These are phyloP conservation scores for Ambispora gerdemannii DNA, from an alignment of 192 early-diverging fungal genomes.

Conservation along the genomic window DNA sequence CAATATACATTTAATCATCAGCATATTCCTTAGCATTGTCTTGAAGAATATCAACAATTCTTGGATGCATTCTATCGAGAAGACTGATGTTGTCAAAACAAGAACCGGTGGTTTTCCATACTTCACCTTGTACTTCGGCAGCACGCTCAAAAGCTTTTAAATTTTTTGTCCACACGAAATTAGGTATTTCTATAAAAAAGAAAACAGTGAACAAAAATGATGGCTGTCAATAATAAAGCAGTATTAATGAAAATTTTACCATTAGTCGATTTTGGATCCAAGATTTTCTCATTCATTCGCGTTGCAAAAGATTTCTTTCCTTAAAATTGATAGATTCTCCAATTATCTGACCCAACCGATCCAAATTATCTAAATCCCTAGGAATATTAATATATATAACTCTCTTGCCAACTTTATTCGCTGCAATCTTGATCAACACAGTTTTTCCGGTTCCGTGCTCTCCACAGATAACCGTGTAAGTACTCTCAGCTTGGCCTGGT, in stretches of 20 bases:
- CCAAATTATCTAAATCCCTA: background rate
- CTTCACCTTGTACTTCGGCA: background rate
- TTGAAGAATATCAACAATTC: constrained; percentile 21
- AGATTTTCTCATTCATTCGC: constrained; percentile 1
- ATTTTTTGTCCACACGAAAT: background rate
- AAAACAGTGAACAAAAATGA: constrained; percentile 7
- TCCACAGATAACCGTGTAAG: constrained; percentile 12
- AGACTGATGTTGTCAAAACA: too few species aligned
- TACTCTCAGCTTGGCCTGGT: background rate
- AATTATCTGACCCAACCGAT: too few species aligned
- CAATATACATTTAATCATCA: constrained; percentile 17
- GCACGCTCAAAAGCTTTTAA: constrained; percentile 2
- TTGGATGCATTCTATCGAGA: background rate
- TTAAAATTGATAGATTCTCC: constrained; percentile 15
- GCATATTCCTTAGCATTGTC: constrained; percentile 22
- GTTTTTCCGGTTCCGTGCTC: constrained; percentile 30
- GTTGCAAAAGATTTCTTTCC: constrained; percentile 11
- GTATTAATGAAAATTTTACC: constrained; percentile 12
- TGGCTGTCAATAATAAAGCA: constrained; percentile 10
- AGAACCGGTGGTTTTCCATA: constrained; percentile 18
- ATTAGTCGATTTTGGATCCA: too few species aligned
- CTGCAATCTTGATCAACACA: constrained; percentile 2
- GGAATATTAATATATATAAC: constrained; percentile 28
- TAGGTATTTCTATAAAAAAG: background rate
- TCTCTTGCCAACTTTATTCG: constrained; percentile 17